phyloP scores from a whole-genome alignment of 805 yeast species.

The Cephaloascus fragrans region DNA sequence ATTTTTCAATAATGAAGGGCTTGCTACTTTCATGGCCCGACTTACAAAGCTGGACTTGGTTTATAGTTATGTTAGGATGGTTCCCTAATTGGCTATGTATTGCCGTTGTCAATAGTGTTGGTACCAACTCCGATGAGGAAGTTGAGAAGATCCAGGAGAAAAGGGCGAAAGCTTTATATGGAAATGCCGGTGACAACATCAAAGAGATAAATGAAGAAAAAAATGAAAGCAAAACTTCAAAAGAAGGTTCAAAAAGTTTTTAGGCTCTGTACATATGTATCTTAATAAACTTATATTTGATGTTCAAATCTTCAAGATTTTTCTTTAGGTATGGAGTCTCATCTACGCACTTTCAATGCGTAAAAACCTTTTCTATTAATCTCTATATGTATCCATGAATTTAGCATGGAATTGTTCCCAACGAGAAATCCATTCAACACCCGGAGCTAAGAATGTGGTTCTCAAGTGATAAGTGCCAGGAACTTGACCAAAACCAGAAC shows the following conservation, averaged over 20 bases:
- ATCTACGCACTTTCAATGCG: not conserved
- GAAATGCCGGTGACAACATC: no score
- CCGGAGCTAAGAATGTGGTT: conserved; percentile 96
- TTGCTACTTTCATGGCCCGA: conserved; percentile 57
- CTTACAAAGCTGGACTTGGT: conserved; percentile 82
- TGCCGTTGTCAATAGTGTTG: conserved; percentile 17
- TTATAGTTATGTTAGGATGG: conserved; percentile 67
- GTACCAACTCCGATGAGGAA: conserved; percentile 5
- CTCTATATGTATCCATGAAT: conserved; percentile 52
- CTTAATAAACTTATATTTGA: no score
- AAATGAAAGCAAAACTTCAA: no score
- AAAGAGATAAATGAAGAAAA: no score
- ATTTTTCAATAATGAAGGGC: conserved; percentile 30
- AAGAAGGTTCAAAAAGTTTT: no score
- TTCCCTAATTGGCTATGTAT: conserved; percentile 64
- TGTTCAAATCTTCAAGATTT: no score
- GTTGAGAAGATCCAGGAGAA: not conserved
- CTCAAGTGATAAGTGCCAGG: conserved; percentile 87
- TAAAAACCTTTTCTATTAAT: conserved; percentile 4
- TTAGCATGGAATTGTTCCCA: conserved; percentile 74
- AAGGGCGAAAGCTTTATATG: not conserved
- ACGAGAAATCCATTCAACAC: conserved; percentile 72
- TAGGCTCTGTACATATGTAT: no score
- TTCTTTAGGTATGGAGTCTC: no score
- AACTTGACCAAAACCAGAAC: conserved; percentile 92